phyloP scores from a whole-genome alignment of 176 grass and related monocot species.

The Leersia perrieri region DNA sequence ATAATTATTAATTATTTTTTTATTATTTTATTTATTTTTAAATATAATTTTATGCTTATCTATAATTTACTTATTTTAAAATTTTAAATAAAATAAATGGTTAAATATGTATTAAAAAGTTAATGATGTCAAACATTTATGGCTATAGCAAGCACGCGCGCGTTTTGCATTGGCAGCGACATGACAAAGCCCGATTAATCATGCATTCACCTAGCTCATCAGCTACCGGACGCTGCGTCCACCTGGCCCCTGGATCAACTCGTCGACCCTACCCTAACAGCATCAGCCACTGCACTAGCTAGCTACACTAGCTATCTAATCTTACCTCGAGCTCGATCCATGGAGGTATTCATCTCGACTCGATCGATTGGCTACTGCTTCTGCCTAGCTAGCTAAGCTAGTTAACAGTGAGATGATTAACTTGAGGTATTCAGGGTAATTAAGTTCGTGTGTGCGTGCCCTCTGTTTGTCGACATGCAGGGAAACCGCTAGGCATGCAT shows the following conservation, averaged over 20 bases:
- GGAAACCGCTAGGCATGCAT: background rate
- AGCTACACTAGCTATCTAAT: background rate
- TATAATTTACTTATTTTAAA: no score
- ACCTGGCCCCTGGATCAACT: constrained; percentile 12
- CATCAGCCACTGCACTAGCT: background rate
- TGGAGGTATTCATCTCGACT: no score
- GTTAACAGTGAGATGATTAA: background rate
- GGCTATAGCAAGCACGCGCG: background rate
- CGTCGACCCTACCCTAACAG: background rate
- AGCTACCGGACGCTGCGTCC: constrained; percentile 6
- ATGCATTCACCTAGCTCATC: background rate
- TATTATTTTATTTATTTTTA: no score
- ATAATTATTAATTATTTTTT: no score
- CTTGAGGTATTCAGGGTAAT: background rate
- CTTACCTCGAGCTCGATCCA: background rate
- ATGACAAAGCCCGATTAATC: constrained; percentile 4
- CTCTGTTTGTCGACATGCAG: constrained; percentile 35
- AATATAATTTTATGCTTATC: no score
- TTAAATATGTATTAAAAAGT: no score
- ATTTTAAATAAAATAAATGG: no score
- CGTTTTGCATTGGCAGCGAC: constrained; percentile 1
- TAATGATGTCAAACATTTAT: no score
- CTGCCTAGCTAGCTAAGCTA: no score
- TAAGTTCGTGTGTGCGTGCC: constrained; percentile 9
- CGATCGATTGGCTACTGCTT: no score